Conservation (phyloP, 2,329 filamentous ascomycete genomes). For the Penicillium paneum region DNA sequence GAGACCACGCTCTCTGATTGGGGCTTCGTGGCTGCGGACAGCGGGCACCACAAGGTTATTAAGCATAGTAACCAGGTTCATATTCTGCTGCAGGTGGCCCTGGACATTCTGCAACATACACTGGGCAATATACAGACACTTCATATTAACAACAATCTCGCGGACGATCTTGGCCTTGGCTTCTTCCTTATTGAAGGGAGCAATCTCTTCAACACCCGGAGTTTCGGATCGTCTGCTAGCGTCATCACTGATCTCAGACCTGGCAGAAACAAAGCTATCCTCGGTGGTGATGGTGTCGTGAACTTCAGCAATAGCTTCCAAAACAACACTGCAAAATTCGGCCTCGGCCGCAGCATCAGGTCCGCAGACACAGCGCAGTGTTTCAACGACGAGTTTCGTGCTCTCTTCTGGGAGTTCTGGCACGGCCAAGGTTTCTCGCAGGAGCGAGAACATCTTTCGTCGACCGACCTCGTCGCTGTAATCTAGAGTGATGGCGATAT, state of each 20-base stretch:
- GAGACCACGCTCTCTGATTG: conserved; percentile 85
- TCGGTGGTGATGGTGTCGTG: conserved; percentile 82
- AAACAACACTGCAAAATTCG: conserved; percentile 56
- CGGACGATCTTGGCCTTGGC: conserved; percentile 67
- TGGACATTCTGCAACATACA: conserved; percentile 95
- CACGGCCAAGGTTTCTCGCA: conserved; percentile 80
- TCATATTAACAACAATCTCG: conserved; percentile 96
- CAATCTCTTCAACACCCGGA: conserved; percentile 54
- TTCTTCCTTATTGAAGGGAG: conserved; percentile 53
- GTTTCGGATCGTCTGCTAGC: conserved; percentile 50
- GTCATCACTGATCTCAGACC: conserved; percentile 73
- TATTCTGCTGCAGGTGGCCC: conserved; percentile 82
- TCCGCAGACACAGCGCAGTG: conserved; percentile 78
- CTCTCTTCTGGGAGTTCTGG: conserved; percentile 87
- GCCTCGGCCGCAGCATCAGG: conserved; percentile 49
- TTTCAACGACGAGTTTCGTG: conserved; percentile 81
- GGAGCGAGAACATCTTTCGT: conserved; percentile 89
- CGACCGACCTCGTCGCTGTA: conserved; percentile 97
- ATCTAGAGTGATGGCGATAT: conserved; percentile 87
- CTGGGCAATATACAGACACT: conserved; percentile 94
- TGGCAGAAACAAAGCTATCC: conserved; percentile 91
- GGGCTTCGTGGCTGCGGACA: conserved; percentile 86
- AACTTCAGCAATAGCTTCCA: conserved; percentile 93
- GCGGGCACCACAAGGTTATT: conserved; percentile 96
- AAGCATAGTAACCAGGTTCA: conserved; percentile 91